Percentiles rank a stretch among this genome's conserved stretches.
These are phyloP conservation scores for Pseudozyma hubeiensis DNA, from an alignment of 1,284 basidiomycete species.

Conservation along the genomic window DNA sequence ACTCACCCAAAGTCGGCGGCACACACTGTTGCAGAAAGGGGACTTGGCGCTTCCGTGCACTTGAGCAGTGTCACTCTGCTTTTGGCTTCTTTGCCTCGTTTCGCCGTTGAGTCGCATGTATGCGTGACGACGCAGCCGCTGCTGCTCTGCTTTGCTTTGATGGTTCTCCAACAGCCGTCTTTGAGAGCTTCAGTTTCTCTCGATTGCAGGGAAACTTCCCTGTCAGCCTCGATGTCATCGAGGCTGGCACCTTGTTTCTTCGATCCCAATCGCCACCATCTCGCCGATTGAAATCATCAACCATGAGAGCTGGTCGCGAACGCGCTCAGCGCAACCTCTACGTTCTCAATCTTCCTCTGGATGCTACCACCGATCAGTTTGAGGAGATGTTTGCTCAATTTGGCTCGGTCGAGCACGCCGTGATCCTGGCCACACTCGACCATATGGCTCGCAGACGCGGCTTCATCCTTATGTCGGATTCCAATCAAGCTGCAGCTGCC, in stretches of 20 bases:
- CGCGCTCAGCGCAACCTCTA: conserved; percentile 62
- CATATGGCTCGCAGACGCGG: conserved; percentile 65
- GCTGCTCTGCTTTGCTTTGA: neutral
- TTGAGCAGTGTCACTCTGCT: neutral
- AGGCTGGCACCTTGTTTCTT: too few relatives aligned
- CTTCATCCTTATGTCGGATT: conserved; percentile 65
- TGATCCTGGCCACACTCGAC: conserved; percentile 67
- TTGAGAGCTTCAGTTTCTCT: too few relatives aligned
- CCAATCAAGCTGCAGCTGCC: conserved; percentile 56
- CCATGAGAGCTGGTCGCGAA: conserved; percentile 28
- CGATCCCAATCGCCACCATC: neutral
- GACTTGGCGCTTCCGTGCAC: too few relatives aligned
- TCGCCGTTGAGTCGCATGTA: conserved; percentile 9
- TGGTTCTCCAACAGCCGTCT: too few relatives aligned
- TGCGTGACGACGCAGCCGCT: conserved; percentile 35
- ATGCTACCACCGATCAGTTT: conserved; percentile 61
- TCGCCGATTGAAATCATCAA: neutral
- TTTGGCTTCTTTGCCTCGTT: neutral
- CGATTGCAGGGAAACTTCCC: too few relatives aligned
- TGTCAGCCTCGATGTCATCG: too few relatives aligned
- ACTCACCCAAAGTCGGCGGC: too few relatives aligned
- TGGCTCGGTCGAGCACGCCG: conserved; percentile 64
- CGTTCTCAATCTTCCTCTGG: conserved; percentile 66
- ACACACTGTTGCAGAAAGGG: too few relatives aligned
- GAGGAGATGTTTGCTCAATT: conserved; percentile 54